These are phyloP conservation scores for Globisporangium cystogenes DNA, from an alignment of 352 stramenopile species.

Conservation along the genomic window DNA sequence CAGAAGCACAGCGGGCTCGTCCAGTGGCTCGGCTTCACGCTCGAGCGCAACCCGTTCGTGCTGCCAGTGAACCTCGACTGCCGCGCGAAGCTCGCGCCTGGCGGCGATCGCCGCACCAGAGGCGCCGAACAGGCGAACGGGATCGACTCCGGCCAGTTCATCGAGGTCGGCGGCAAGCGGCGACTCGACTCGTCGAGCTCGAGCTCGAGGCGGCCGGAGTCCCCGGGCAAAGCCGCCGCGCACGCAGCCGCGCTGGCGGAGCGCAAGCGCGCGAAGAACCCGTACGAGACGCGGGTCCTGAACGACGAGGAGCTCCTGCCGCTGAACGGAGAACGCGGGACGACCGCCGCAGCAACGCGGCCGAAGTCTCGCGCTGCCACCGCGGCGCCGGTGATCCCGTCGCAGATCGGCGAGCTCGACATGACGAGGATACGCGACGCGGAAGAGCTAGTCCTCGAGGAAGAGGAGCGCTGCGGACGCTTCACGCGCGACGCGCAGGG, in stretches of 20 bases:
- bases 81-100: constrained; percentile 4
- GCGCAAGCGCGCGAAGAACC: constrained; percentile 59
- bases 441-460: constrained; percentile 57
- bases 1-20: constrained; percentile 65
- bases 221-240: background rate
- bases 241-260: constrained; percentile 37
- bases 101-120: background rate
- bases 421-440: constrained; percentile 73
- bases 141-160: constrained; percentile 30
- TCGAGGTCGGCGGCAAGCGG: constrained; percentile 62
- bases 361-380: constrained; percentile 5
- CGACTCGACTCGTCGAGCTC: background rate
- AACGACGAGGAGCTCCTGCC: constrained; percentile 83
- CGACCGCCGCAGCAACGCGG: constrained; percentile 10
- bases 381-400: constrained; percentile 26
- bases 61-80: constrained; percentile 76
- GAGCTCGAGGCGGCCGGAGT: constrained; percentile 2
- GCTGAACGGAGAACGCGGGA: constrained; percentile 4
- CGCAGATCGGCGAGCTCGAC: constrained; percentile 80
- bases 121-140: background rate
- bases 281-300: constrained; percentile 79
- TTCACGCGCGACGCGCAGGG: constrained; percentile 71
- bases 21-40: constrained; percentile 82
- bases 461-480: constrained; percentile 58
- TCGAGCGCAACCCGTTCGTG: constrained; percentile 87